Evolutionary conservation across 345 rosid genomes (phyloP).

Genomic region (Arabidopsis arenosa): DNA sequence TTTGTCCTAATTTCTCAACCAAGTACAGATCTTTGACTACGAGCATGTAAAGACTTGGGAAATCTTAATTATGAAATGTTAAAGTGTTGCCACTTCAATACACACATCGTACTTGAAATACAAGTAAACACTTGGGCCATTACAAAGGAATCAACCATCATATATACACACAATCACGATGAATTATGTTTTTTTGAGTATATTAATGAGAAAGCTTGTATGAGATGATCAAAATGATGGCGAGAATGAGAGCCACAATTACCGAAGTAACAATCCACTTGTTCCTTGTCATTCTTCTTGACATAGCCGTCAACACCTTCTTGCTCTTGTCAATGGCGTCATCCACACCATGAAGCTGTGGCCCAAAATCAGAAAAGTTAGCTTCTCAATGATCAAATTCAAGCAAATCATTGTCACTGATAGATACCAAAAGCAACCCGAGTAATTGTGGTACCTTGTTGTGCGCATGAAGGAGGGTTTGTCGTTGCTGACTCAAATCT

Average conservation of each 20-base stretch:
- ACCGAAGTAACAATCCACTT: constrained; percentile 71
- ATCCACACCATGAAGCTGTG: constrained; percentile 85
- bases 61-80: constrained; percentile 17
- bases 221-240: constrained; percentile 64
- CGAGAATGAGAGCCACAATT: constrained; percentile 68
- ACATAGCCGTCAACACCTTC: constrained; percentile 67
- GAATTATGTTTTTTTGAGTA: constrained; percentile 17
- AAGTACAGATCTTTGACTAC: too few relatives aligned
- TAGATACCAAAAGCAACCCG: neutral
- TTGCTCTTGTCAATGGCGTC: constrained; percentile 90
- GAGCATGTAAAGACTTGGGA: neutral
- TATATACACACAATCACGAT: constrained; percentile 28
- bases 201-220: constrained; percentile 59
- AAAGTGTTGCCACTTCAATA: constrained; percentile 16
- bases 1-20: neutral
- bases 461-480: constrained; percentile 85
- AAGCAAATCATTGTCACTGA: neutral
- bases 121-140: constrained; percentile 8
- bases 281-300: constrained; percentile 81
- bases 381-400: neutral
- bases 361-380: neutral
- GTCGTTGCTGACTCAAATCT: constrained; percentile 89
- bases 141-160: constrained; percentile 27
- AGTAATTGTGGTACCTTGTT: constrained; percentile 51
- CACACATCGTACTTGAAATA: constrained; percentile 22